phyloP scores from a whole-genome alignment of 176 grass and related monocot genomes.

The Oryza australiensis region DNA sequence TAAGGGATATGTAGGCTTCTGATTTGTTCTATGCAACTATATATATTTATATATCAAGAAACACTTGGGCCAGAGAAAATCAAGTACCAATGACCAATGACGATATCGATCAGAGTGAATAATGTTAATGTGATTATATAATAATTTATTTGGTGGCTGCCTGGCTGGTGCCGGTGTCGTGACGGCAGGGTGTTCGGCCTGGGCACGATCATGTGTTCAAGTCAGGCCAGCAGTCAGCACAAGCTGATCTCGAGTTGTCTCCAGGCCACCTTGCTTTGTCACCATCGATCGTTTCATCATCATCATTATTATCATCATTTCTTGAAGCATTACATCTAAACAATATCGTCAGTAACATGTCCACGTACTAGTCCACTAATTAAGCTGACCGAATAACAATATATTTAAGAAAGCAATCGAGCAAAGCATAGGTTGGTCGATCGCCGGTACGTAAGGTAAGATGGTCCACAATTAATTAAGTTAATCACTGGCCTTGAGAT shows the following conservation, averaged over 20 bases:
- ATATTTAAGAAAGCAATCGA: not conserved
- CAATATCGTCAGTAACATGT: not conserved
- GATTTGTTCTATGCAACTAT: not conserved
- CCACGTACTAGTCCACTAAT: not conserved
- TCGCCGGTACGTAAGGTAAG: not conserved
- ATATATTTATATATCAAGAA: not conserved
- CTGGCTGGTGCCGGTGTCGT: conserved; percentile 23
- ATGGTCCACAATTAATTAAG: not conserved
- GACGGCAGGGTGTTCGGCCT: conserved; percentile 24
- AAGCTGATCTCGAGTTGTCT: not conserved
- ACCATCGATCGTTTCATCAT: not conserved
- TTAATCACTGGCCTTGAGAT: not conserved
- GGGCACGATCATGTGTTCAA: not conserved
- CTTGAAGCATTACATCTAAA: not conserved
- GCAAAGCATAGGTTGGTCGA: not conserved
- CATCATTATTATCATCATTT: conserved; percentile 6
- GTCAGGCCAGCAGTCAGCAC: not conserved
- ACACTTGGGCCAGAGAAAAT: not conserved
- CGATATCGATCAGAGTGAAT: not conserved
- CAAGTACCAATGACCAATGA: conserved; percentile 4
- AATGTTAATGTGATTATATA: not conserved
- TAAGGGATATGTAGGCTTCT: not conserved
- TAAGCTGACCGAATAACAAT: not conserved
- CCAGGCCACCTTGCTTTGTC: conserved; percentile 14
- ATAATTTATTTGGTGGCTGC: not conserved